Percentiles rank a stretch among this genome's conserved stretches.
Conservation (phyloP, 2,329 filamentous ascomycete species). For the Penicillium psychrosexuale region DNA sequence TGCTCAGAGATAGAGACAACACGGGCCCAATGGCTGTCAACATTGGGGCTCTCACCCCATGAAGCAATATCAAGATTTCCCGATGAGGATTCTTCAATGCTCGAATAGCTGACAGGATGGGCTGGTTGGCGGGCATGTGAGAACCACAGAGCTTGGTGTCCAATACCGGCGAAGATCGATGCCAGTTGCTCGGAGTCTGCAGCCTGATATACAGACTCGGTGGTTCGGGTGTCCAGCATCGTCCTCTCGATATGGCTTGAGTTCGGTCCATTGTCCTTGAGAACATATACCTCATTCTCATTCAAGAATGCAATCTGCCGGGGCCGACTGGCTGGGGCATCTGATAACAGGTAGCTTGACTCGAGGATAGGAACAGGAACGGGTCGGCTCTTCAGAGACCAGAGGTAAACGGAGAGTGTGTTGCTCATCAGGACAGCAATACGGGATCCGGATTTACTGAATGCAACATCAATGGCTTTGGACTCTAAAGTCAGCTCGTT, state of each 20-base stretch:
- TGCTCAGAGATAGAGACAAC: slow-evolving; percentile 38
- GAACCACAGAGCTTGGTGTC: slow-evolving; percentile 38
- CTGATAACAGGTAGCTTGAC: slow-evolving; percentile 37
- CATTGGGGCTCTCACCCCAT: slow-evolving; percentile 34
- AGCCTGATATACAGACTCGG: slow-evolving; percentile 30
- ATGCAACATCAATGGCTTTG: slow-evolving; percentile 69
- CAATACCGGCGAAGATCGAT: slow-evolving; percentile 38
- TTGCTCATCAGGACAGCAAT: slow-evolving; percentile 70
- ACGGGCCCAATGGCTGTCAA: slow-evolving; percentile 41
- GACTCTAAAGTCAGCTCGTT: slow-evolving; percentile 65
- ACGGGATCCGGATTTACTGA: slow-evolving; percentile 61
- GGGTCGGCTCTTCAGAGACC: slow-evolving; percentile 55
- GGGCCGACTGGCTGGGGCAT: slow-evolving; percentile 29
- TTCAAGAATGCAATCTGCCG: slow-evolving; percentile 49
- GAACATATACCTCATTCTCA: slow-evolving; percentile 43
- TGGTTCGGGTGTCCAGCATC: slow-evolving; percentile 33
- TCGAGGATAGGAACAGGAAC: slow-evolving; percentile 38
- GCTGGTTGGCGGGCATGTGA: slow-evolving; percentile 28
- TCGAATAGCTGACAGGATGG: slow-evolving; percentile 32
- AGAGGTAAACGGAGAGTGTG: slow-evolving; percentile 67
- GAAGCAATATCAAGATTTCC: slow-evolving; percentile 19
- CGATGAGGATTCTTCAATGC: slow-evolving; percentile 16
- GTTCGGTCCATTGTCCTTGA: slow-evolving; percentile 36
- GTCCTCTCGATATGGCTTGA: slow-evolving; percentile 33
- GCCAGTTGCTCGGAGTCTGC: slow-evolving; percentile 34